A percentile compares a stretch with the other conserved stretches of the same genome.
Evolutionary conservation across 2,329 filamentous ascomycete species (phyloP).

Genomic region (Fonsecaea multimorphosa): DNA sequence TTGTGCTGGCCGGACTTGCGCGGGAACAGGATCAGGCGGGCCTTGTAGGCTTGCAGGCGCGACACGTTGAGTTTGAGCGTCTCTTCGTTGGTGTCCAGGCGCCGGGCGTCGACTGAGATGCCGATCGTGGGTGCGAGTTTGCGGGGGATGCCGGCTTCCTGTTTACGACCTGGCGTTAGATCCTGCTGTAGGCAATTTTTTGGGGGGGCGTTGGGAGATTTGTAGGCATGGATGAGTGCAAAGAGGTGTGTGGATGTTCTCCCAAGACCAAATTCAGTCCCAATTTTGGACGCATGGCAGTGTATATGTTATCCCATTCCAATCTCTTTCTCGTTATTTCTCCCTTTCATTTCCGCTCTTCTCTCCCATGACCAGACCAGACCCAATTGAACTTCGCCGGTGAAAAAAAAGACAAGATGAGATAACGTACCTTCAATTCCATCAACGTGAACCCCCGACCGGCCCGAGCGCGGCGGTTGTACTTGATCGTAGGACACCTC

Average conservation of each 20-base stretch:
- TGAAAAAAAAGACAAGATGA: background rate
- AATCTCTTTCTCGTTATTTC: background rate
- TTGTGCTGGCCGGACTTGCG: constrained; percentile 92
- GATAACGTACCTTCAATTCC: constrained; percentile 87
- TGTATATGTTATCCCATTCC: background rate
- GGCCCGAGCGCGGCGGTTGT: constrained; percentile 96
- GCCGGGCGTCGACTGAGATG: constrained; percentile 94
- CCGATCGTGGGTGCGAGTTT: constrained; percentile 94
- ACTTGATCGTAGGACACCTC: constrained; percentile 96
- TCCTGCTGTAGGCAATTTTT: too few relatives aligned
- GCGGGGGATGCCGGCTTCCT: constrained; percentile 96
- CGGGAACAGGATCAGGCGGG: constrained; percentile 96
- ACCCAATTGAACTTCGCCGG: background rate
- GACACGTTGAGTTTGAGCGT: constrained; percentile 92
- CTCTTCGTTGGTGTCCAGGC: constrained; percentile 97
- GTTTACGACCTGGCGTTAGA: constrained; percentile 24
- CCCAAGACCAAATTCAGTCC: background rate
- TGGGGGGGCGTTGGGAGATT: background rate
- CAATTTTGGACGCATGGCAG: background rate
- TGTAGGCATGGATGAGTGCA: background rate
- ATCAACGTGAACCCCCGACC: constrained; percentile 96
- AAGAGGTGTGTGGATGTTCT: background rate
- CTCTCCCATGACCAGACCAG: background rate
- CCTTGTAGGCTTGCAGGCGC: constrained; percentile 97
- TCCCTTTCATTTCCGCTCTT: background rate